Evolutionary conservation across 305 asterid genomes (phyloP), one percentile per base, ranked within the genome.

Genomic region (Fraxinus latifolia): DNA sequence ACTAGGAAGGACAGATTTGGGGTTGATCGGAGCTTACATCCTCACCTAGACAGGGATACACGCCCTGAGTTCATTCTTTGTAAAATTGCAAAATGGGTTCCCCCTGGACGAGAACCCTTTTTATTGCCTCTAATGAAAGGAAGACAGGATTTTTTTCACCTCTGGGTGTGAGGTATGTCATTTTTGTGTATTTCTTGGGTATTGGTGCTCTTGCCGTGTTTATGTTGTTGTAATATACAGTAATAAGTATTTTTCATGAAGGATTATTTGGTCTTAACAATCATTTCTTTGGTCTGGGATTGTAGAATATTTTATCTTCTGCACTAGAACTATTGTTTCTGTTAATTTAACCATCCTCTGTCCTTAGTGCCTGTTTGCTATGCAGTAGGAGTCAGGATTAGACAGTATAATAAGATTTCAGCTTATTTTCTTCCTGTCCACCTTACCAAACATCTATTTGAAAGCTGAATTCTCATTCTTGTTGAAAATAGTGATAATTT

Each of bases 21-120:
- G 15, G 91, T 91, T 78, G 94, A 87, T 1, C 89, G 97, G 79
- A 88, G 90, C 83, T 77, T 88, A 81, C 96, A 92, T 86, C 99
- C 97, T 72, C 98, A 92, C 87, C 87, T 96, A 23, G 97, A 94
- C 82, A 83, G 97, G 85, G 99, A 96, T 85, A 94, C 99, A 17
- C 97, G 86, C 29, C 90, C 98, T 0, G 93, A 94, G 84, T 93
- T 93, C 85, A 94, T 96, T 81, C 90, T 90, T 23, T 96, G 99
- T 86, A 91, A 97, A 87, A 96, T 96, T 50, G 88, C 84, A 2
- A 95, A 93, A 82, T 96, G 99, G 99, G 93, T 92, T 76, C 90
- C 91, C 4, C 92, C 91, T 7, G 97, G 96, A 68, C 89, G 94
- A 84, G 94, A 84, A 94, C 94, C 50, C 55, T 44, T 44, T 95